These are phyloP conservation scores for Phytomonas serpens DNA, from an alignment of 208 protist species.

Conservation along the genomic window DNA sequence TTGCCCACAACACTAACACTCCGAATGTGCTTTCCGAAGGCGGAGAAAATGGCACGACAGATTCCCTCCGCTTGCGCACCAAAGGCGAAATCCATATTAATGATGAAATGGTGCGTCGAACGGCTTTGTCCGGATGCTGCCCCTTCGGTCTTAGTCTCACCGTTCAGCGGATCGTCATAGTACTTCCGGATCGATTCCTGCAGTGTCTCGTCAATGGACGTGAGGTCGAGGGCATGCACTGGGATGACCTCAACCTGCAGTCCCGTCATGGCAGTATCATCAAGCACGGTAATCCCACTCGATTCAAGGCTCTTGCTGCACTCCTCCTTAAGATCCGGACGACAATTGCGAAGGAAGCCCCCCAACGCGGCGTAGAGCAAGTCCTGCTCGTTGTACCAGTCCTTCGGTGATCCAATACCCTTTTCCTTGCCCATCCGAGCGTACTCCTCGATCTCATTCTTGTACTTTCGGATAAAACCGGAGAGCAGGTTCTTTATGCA, in stretches of 20 bases:
- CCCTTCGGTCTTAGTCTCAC: conserved; percentile 9
- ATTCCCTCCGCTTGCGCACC: conserved; percentile 85
- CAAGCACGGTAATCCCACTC: conserved; percentile 63
- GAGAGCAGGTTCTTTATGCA: conserved; percentile 86
- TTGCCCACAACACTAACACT: conserved; percentile 87
- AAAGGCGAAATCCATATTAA: conserved; percentile 91
- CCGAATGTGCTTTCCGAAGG: conserved; percentile 74
- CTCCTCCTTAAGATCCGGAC: conserved; percentile 63
- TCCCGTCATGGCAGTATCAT: conserved; percentile 82
- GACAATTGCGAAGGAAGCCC: conserved; percentile 44
- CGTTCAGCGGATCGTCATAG: conserved; percentile 11
- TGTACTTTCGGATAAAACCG: conserved; percentile 70
- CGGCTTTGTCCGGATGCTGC: conserved; percentile 12
- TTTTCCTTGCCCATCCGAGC: conserved; percentile 25
- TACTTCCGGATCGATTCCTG: conserved; percentile 23
- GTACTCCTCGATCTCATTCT: conserved; percentile 48
- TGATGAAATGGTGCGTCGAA: conserved; percentile 62
- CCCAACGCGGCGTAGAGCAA: conserved; percentile 54
- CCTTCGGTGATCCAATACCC: conserved; percentile 25
- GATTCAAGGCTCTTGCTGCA: conserved; percentile 49
- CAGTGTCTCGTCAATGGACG: conserved; percentile 54
- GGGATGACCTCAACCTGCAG: conserved; percentile 82
- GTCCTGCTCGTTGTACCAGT: conserved; percentile 73
- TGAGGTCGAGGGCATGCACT: conserved; percentile 49
- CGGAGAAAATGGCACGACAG: conserved; percentile 62